Conservation (phyloP, 176 grass and related monocot species). For the Eremochloa ophiuroides region DNA sequence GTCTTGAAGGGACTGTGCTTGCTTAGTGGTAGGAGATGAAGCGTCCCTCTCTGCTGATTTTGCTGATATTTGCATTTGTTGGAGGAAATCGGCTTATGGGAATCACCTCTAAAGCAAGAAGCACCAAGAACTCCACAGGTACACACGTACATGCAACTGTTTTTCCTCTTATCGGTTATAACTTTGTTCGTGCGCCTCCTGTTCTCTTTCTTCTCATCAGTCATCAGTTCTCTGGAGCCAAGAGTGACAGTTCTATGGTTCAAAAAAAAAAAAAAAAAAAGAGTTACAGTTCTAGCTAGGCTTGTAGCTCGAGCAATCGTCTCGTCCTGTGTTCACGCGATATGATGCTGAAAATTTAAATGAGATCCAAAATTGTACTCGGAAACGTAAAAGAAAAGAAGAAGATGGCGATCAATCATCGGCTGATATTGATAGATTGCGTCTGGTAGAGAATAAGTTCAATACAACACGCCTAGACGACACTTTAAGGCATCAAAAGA, state of each 20-base stretch:
- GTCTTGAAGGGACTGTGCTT: not conserved
- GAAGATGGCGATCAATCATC: not conserved
- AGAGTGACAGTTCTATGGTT: not conserved
- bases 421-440: not conserved
- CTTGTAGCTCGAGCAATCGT: not conserved
- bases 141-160: not conserved
- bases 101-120: not conserved
- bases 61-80: constrained; percentile 18
- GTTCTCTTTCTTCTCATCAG: not conserved
- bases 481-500: too few relatives aligned
- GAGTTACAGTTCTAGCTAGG: not conserved
- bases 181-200: not conserved
- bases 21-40: not conserved
- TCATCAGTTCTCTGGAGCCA: not conserved
- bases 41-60: not conserved
- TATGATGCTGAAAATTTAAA: not conserved
- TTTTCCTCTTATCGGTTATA: not conserved
- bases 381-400: not conserved
- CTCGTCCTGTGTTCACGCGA: not conserved
- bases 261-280: not conserved
- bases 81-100: constrained; percentile 10
- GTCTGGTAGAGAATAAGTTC: too few relatives aligned
- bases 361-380: not conserved
- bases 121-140: constrained; percentile 4
- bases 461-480: too few relatives aligned